Conservation (phyloP, 129 eudicot genomes). For the Heracleum sosnowskyi region DNA sequence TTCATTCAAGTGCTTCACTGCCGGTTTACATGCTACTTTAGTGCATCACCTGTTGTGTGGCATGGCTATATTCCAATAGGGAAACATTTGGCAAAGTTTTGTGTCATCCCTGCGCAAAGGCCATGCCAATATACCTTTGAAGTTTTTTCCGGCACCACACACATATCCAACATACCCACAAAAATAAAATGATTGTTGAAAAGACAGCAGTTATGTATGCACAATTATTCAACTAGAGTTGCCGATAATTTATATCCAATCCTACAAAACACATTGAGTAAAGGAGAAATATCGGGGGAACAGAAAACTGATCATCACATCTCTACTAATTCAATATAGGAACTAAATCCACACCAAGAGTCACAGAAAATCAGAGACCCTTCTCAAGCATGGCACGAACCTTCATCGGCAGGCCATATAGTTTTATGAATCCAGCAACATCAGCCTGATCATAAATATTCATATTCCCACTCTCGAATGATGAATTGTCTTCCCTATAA, state of each 20-base stretch:
- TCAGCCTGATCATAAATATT: slow-evolving; percentile 89
- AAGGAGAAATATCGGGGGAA: not conserved
- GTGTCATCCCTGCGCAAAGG: too few species aligned
- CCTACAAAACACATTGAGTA: not conserved
- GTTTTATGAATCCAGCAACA: slow-evolving; percentile 89
- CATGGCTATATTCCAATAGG: too few species aligned
- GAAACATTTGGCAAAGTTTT: too few species aligned
- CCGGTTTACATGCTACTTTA: too few species aligned
- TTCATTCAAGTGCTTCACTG: too few species aligned
- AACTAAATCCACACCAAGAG: not conserved
- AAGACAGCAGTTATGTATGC: too few species aligned
- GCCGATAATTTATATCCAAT: not conserved
- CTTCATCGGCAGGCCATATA: slow-evolving; percentile 84
- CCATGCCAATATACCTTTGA: too few species aligned
- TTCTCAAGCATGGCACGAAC: slow-evolving; percentile 97
- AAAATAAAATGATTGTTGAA: too few species aligned
- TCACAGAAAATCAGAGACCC: slow-evolving; percentile 17
- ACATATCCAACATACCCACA: too few species aligned
- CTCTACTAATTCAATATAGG: not conserved
- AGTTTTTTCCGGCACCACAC: too few species aligned
- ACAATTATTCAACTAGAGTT: not conserved
- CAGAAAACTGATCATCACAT: not conserved
- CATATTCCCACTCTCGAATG: slow-evolving; percentile 91
- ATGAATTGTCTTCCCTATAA: slow-evolving; percentile 84
- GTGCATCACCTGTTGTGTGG: too few species aligned